Percentiles rank a stretch among this genome's conserved stretches.
phyloP scores from a whole-genome alignment of 2,329 filamentous ascomycete species.

The Tolypocladium album region DNA sequence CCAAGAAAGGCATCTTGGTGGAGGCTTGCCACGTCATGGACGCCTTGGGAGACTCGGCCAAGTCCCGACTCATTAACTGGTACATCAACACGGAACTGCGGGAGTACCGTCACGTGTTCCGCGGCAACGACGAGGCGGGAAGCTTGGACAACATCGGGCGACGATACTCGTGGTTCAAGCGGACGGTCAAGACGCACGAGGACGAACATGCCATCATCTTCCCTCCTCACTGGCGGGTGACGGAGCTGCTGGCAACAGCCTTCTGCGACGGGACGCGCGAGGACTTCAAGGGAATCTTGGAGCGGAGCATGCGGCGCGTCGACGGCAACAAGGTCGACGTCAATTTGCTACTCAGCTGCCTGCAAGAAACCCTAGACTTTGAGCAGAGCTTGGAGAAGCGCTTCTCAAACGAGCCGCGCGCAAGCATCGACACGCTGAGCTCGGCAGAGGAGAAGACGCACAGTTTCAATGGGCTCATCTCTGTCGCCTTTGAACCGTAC shows the following conservation, averaged over 20 bases:
- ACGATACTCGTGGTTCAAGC: slow-evolving; percentile 91
- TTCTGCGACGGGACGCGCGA: slow-evolving; percentile 95
- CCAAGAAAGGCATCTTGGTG: slow-evolving; percentile 58
- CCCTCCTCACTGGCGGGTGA: slow-evolving; percentile 77
- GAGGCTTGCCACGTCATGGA: slow-evolving; percentile 94
- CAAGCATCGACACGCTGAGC: slow-evolving; percentile 82
- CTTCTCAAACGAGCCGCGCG: slow-evolving; percentile 62
- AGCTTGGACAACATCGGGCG: slow-evolving; percentile 93
- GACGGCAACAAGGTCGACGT: slow-evolving; percentile 80
- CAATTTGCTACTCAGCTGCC: slow-evolving; percentile 73
- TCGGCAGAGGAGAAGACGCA: slow-evolving; percentile 67
- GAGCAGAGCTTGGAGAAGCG: slow-evolving; percentile 82
- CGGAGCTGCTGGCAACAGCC: slow-evolving; percentile 77
- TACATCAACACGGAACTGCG: slow-evolving; percentile 95
- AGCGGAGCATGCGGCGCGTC: slow-evolving; percentile 69
- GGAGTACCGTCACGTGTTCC: slow-evolving; percentile 91
- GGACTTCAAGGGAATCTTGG: slow-evolving; percentile 87
- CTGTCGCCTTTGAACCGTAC: slow-evolving; percentile 94
- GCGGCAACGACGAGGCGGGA: slow-evolving; percentile 92
- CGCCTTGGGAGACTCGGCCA: slow-evolving; percentile 79
- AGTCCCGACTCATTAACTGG: slow-evolving; percentile 78
- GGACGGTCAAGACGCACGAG: slow-evolving; percentile 92
- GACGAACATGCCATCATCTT: slow-evolving; percentile 86
- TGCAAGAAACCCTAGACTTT: slow-evolving; percentile 95
- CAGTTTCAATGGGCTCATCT: slow-evolving; percentile 82